Conservation (phyloP, 2,329 filamentous ascomycete genomes). For the Pseudocercospora vitis region DNA sequence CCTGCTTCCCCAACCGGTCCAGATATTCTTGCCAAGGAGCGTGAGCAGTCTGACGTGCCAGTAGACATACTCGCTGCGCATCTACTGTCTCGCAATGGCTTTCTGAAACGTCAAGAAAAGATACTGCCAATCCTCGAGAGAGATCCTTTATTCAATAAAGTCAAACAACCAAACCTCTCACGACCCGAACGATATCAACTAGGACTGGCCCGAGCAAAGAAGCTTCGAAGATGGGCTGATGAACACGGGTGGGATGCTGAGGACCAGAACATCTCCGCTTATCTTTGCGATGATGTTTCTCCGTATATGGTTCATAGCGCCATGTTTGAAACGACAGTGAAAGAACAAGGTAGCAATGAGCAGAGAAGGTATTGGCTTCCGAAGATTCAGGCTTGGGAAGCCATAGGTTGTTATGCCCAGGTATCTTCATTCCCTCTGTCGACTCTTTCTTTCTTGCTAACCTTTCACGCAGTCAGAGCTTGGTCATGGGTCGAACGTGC, state of each 20-base stretch:
- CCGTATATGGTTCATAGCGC: conserved; percentile 54
- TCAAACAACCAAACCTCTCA: conserved; percentile 53
- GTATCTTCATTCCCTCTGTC: not conserved
- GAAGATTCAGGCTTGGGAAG: conserved; percentile 50
- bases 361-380: conserved; percentile 53
- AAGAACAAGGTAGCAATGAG: conserved; percentile 51
- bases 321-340: conserved; percentile 55
- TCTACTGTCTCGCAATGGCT: conserved; percentile 49
- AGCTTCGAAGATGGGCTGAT: conserved; percentile 48
- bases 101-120: conserved; percentile 50
- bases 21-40: conserved; percentile 48
- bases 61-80: conserved; percentile 49
- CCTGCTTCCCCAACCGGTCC: conserved; percentile 49
- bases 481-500: conserved; percentile 55
- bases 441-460: no score
- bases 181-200: conserved; percentile 55
- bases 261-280: conserved; percentile 54
- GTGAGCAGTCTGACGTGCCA: conserved; percentile 46
- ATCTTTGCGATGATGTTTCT: conserved; percentile 55
- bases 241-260: conserved; percentile 51
- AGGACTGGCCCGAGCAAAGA: conserved; percentile 54
- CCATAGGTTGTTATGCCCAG: conserved; percentile 55
- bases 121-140: conserved; percentile 48
- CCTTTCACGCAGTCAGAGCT: conserved; percentile 44
- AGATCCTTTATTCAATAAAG: conserved; percentile 53